phyloP scores from a whole-genome alignment of 2,329 filamentous ascomycete genomes.

The Microdochium nivale region DNA sequence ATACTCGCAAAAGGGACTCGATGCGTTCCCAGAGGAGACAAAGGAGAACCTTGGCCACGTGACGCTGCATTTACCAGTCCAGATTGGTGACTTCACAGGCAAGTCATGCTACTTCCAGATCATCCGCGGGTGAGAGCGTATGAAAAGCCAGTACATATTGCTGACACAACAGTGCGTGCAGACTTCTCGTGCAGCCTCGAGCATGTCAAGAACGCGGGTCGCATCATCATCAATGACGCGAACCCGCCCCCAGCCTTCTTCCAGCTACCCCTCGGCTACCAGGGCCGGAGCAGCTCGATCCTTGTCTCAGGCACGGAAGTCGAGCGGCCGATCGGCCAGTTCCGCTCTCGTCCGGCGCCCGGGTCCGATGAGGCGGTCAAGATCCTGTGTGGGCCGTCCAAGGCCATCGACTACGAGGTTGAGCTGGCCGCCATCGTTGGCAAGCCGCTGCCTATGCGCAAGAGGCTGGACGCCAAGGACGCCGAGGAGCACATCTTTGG shows the following conservation, averaged over 20 bases:
- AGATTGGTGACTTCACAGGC: conserved; percentile 45
- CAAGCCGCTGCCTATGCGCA: conserved; percentile 25
- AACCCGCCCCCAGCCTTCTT: conserved; percentile 10
- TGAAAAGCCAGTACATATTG: no score
- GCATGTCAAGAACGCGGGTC: conserved; percentile 39
- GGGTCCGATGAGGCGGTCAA: background rate
- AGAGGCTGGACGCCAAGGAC: conserved; percentile 30
- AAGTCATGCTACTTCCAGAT: no score
- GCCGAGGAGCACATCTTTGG: conserved; percentile 54
- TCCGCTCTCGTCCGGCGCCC: background rate
- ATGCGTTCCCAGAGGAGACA: conserved; percentile 7
- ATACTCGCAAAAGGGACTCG: conserved; percentile 14
- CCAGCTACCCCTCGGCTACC: conserved; percentile 10
- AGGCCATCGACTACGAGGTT: conserved; percentile 31
- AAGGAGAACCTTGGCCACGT: conserved; percentile 17
- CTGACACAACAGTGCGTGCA: no score
- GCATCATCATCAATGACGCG: conserved; percentile 14
- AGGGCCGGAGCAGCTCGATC: conserved; percentile 11
- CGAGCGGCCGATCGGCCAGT: conserved; percentile 12
- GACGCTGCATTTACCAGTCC: conserved; percentile 44
- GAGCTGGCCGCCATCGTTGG: conserved; percentile 36
- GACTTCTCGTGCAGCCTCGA: conserved; percentile 48
- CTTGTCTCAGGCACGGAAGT: conserved; percentile 16
- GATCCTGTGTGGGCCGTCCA: conserved; percentile 14
- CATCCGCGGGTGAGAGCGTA: no score